These are phyloP conservation scores for Cutaneotrichosporon sp. DNA, from an alignment of 1,284 basidiomycete species.

Conservation along the genomic window DNA sequence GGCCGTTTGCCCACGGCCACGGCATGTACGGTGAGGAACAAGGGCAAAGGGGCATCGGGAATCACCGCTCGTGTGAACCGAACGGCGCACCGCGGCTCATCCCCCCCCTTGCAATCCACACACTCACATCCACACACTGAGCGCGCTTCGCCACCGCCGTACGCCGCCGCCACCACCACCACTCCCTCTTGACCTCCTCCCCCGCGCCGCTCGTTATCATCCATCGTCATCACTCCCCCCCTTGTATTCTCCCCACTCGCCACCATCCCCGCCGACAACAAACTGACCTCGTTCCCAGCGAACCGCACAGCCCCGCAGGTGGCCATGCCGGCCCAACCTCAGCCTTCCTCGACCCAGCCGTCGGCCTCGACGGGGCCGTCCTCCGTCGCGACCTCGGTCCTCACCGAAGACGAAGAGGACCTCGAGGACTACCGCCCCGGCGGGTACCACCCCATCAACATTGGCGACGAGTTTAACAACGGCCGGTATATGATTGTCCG, in stretches of 20 bases:
- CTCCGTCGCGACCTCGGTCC: slow-evolving; percentile 39
- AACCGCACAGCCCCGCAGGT: slow-evolving; percentile 1
- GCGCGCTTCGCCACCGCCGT: too few species aligned
- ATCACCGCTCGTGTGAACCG: neutral
- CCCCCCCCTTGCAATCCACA: too few species aligned
- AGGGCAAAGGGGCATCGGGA: neutral
- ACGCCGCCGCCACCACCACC: too few species aligned
- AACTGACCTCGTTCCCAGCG: neutral
- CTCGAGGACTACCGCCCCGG: slow-evolving; percentile 74
- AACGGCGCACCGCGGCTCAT: neutral
- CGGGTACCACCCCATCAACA: slow-evolving; percentile 92
- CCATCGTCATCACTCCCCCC: neutral
- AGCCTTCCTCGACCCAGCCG: slow-evolving; percentile 8
- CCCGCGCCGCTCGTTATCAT: neutral
- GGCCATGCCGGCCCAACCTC: slow-evolving; percentile 15
- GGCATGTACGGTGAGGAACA: too few species aligned
- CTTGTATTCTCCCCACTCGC: neutral
- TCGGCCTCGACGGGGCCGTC: slow-evolving; percentile 29
- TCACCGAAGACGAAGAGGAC: slow-evolving; percentile 50
- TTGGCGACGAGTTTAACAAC: slow-evolving; percentile 86
- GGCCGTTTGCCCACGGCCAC: too few species aligned
- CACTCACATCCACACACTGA: too few species aligned
- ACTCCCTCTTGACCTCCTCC: neutral
- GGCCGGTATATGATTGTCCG: slow-evolving; percentile 85
- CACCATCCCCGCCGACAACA: neutral